Evolutionary conservation across 768 basidiomycete species (phyloP).

Genomic region (Ramaria rubella): DNA sequence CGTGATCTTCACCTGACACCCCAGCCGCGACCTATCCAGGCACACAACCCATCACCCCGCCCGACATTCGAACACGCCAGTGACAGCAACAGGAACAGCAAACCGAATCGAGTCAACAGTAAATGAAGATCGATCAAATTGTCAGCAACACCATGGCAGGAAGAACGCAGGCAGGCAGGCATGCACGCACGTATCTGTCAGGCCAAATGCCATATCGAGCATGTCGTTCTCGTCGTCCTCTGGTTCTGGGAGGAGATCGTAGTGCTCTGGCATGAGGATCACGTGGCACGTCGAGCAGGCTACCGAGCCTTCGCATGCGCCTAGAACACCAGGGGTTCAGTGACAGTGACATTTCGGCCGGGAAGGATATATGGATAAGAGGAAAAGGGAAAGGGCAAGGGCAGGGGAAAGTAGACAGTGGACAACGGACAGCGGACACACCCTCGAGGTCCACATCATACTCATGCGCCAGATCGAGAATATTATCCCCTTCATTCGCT

Average conservation of each 20-base stretch:
- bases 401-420: neutral
- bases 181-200: conserved; percentile 76
- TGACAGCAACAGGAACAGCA: too few species aligned
- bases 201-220: conserved; percentile 96
- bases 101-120: neutral
- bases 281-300: conserved; percentile 98
- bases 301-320: conserved; percentile 93
- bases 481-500: conserved; percentile 89
- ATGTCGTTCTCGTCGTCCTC: conserved; percentile 98
- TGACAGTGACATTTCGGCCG: neutral
- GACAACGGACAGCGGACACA: conserved; percentile 31
- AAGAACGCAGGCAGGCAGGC: neutral
- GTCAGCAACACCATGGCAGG: conserved; percentile 20
- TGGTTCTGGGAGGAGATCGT: conserved; percentile 85
- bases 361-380: neutral
- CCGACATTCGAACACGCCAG: too few species aligned
- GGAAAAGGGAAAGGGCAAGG: neutral
- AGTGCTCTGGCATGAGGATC: conserved; percentile 73
- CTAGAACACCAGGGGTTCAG: conserved; percentile 35
- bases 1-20: conserved; percentile 57
- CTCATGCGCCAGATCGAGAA: conserved; percentile 87
- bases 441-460: conserved; percentile 96
- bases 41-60: too few species aligned
- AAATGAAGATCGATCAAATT: neutral
- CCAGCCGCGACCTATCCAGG: conserved; percentile 36